phyloP scores from a whole-genome alignment of 371 early-diverging fungal genomes.

The Lichtheimia corymbifera region DNA sequence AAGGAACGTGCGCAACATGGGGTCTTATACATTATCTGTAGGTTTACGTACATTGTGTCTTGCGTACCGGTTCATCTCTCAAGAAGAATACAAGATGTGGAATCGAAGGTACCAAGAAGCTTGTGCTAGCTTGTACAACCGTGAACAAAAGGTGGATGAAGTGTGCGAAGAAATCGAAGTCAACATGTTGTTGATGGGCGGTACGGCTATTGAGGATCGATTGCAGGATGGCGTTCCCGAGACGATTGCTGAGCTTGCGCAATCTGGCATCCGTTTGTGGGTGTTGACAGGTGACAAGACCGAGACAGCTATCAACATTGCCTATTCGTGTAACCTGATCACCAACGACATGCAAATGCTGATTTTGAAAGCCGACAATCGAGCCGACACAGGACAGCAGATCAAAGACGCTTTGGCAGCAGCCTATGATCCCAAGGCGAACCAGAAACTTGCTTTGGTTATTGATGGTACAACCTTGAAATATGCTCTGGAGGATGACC shows the following conservation, averaged over 20 bases:
- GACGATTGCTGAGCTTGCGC: slow-evolving; percentile 73
- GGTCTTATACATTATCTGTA: slow-evolving; percentile 74
- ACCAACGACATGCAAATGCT: slow-evolving; percentile 70
- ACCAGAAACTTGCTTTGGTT: slow-evolving; percentile 70
- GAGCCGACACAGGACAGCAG: slow-evolving; percentile 56
- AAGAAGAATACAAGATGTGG: slow-evolving; percentile 69
- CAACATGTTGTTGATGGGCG: slow-evolving; percentile 77
- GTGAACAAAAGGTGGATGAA: slow-evolving; percentile 72
- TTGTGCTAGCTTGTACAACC: slow-evolving; percentile 60
- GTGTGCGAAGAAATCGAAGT: slow-evolving; percentile 76
- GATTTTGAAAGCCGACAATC: slow-evolving; percentile 63
- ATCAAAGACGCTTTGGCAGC: slow-evolving; percentile 62
- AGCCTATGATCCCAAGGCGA: slow-evolving; percentile 17
- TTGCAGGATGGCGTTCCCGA: slow-evolving; percentile 89
- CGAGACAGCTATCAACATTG: slow-evolving; percentile 85
- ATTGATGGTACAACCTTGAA: slow-evolving; percentile 92
- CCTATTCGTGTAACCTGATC: slow-evolving; percentile 76
- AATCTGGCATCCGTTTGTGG: slow-evolving; percentile 93
- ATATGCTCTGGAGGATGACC: slow-evolving; percentile 67
- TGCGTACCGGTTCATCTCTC: slow-evolving; percentile 74
- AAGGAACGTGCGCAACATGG: too few species aligned
- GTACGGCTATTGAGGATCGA: slow-evolving; percentile 92
- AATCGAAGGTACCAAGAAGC: slow-evolving; percentile 66
- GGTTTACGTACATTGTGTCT: slow-evolving; percentile 86
- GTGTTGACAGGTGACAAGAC: slow-evolving; percentile 95